Conservation (phyloP, 176 grass and related monocot genomes). For the Oryza nivara region DNA sequence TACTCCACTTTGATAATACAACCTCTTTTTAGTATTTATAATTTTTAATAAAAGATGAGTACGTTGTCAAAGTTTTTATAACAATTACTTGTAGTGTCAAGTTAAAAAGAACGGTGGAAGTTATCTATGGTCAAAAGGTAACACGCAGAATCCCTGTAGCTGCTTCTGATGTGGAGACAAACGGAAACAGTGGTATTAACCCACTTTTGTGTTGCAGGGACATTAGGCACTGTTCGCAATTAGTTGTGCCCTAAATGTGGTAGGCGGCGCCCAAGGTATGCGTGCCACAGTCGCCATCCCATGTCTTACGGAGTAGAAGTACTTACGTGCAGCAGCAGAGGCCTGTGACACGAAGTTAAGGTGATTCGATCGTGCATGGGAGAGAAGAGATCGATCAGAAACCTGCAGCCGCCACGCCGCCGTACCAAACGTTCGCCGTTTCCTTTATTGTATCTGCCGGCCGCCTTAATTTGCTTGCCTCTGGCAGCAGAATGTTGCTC, state of each 20-base stretch:
- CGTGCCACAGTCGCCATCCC: neutral
- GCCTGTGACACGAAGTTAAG: neutral
- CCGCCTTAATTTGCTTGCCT: neutral
- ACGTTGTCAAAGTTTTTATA: too few relatives aligned
- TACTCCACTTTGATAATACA: too few relatives aligned
- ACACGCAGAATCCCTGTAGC: neutral
- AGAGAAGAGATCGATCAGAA: slow-evolving; percentile 24
- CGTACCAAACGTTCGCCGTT: neutral
- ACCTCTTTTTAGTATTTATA: too few relatives aligned
- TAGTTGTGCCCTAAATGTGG: slow-evolving; percentile 37
- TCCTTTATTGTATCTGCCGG: neutral
- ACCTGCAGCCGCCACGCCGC: slow-evolving; percentile 12
- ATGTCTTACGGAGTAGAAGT: neutral
- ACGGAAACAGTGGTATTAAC: slow-evolving; percentile 7
- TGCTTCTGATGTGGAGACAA: slow-evolving; percentile 9
- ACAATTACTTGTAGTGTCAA: too few relatives aligned
- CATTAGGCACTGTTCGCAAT: slow-evolving; percentile 22
- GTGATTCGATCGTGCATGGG: neutral
- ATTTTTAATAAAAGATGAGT: too few relatives aligned
- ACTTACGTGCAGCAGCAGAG: neutral
- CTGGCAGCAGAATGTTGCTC: neutral
- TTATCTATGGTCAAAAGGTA: neutral
- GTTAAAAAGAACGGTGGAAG: too few relatives aligned
- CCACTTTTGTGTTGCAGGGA: neutral
- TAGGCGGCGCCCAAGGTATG: neutral